phyloP scores from a whole-genome alignment of 2,329 filamentous ascomycete genomes.

The Drechslerella dactyloides region DNA sequence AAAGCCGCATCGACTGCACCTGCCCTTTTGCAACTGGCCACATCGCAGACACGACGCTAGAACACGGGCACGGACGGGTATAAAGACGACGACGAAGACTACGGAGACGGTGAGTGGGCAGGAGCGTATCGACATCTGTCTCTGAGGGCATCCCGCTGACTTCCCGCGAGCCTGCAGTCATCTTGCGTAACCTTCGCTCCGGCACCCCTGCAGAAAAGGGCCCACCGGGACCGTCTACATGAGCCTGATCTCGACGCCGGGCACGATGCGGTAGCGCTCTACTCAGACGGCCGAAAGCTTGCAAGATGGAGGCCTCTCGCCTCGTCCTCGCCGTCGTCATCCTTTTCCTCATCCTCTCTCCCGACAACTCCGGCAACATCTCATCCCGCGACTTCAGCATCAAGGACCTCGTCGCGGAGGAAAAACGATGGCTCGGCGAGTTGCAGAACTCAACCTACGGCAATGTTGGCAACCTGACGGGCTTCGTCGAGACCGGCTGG shows the following conservation, averaged over 20 bases:
- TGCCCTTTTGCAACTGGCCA: background rate
- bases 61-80: background rate
- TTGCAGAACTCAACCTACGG: conserved; percentile 55
- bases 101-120: too few relatives aligned
- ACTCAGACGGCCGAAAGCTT: conserved; percentile 2
- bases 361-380: conserved; percentile 52
- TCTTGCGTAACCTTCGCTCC: background rate
- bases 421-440: conserved; percentile 52
- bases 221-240: conserved; percentile 6
- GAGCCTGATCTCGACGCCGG: background rate
- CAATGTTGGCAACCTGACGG: conserved; percentile 54
- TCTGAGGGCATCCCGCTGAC: background rate
- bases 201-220: background rate
- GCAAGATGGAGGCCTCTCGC: conserved; percentile 43
- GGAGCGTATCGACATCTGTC: too few relatives aligned
- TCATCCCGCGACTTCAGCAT: conserved; percentile 51
- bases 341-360: conserved; percentile 53
- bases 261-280: conserved; percentile 10
- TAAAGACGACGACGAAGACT: too few relatives aligned
- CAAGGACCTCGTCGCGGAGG: conserved; percentile 52
- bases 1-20: conserved; percentile 1
- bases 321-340: conserved; percentile 52
- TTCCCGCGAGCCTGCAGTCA: background rate
- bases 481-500: conserved; percentile 48
- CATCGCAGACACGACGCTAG: background rate